Evolutionary conservation across 148 eudicot species (phyloP).

Genomic region (Pouteria glomerata): DNA sequence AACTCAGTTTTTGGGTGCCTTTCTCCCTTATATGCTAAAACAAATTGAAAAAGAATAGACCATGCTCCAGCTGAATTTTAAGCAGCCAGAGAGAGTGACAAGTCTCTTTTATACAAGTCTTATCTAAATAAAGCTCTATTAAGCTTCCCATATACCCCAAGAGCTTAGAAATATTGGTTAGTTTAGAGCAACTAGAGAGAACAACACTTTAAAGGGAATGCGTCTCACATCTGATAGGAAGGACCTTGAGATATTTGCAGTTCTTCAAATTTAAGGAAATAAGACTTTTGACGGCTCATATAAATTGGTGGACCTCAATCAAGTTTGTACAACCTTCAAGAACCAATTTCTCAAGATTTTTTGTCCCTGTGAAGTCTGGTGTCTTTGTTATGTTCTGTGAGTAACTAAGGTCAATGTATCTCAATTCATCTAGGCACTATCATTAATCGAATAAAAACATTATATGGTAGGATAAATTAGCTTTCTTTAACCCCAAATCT

Average conservation of each 20-base stretch:
- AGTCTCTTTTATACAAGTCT: background rate
- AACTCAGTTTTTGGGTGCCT: too few species aligned
- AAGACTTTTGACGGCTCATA: background rate
- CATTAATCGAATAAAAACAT: too few species aligned
- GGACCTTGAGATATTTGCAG: background rate
- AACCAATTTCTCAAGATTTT: background rate
- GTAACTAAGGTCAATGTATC: background rate
- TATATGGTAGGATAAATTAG: too few species aligned
- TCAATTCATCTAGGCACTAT: background rate
- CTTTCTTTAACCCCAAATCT: too few species aligned
- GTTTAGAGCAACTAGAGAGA: background rate
- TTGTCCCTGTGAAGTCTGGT: conserved; percentile 5
- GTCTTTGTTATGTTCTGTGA: background rate
- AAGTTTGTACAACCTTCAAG: conserved; percentile 2
- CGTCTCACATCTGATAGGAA: background rate
- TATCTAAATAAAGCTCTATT: background rate
- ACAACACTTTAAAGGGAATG: background rate
- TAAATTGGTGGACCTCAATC: background rate
- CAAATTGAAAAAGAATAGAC: too few species aligned
- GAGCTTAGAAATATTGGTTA: background rate
- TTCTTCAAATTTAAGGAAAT: too few species aligned
- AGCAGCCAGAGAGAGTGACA: background rate
- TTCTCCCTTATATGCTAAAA: too few species aligned
- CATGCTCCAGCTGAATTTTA: too few species aligned
- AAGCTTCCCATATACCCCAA: background rate